Conservation (phyloP, 2,329 filamentous ascomycete genomes). For the Xylariomycetidae sp. region DNA sequence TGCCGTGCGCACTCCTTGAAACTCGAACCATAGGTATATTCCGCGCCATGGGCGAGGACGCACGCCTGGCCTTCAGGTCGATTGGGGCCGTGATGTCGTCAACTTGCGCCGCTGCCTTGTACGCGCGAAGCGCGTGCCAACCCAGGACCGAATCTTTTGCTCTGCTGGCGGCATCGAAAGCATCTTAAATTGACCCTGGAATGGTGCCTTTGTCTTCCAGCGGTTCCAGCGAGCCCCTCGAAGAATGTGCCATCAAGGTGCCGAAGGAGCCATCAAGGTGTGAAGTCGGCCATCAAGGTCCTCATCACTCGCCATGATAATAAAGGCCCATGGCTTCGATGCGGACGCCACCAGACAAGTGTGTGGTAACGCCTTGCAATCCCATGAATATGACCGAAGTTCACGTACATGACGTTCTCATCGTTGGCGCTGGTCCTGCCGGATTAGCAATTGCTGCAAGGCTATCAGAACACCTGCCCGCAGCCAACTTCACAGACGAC, state of each 20-base stretch:
- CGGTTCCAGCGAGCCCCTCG: background rate
- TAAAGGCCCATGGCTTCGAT: background rate
- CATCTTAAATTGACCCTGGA: background rate
- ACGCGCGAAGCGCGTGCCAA: background rate
- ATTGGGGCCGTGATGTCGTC: background rate
- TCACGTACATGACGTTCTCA: slow-evolving; percentile 58
- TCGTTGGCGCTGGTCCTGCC: slow-evolving; percentile 69
- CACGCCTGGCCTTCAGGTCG: background rate
- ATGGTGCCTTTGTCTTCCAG: background rate
- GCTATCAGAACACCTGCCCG: slow-evolving; percentile 65
- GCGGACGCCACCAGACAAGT: background rate
- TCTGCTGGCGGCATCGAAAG: background rate
- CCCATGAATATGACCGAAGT: too few relatives aligned
- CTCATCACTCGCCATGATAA: background rate
- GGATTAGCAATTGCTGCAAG: slow-evolving; percentile 69
- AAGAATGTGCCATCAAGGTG: background rate
- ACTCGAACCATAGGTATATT: too few relatives aligned
- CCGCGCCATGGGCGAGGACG: background rate
- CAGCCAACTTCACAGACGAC: slow-evolving; percentile 75
- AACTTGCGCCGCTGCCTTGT: background rate
- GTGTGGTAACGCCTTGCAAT: too few relatives aligned
- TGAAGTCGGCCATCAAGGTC: slow-evolving; percentile 3
- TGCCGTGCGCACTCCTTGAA: too few relatives aligned
- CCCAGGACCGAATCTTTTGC: background rate
- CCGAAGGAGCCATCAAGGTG: slow-evolving; percentile 7